Base-by-base conservation (phyloP, 306 rosid genomes). In the Hippophae gyantsensis region DNA sequence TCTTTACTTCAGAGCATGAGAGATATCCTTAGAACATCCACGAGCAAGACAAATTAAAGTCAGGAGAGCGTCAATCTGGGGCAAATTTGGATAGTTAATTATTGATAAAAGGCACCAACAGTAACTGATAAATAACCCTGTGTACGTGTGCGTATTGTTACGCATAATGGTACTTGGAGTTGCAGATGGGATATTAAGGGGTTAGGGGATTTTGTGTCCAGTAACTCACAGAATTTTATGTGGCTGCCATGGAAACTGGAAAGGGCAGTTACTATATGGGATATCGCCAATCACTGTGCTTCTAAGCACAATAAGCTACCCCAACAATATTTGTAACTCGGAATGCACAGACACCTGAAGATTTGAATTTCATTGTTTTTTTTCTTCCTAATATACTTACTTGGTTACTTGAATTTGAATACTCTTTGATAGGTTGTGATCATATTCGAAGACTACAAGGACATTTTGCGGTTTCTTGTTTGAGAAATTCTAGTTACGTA, bases 151-250 rank as follows among this genome's bases (percentile, higher is more conserved):
- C 10, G 13, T 46, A 9, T 46, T 46, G 50, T 48, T 8, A 44
- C 48, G 27, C 47, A 82, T 82, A 52, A 59, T 79, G 74, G 88
- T 82, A 65, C 80, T 82, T 32, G 93, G 93, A 42, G 84, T 81
- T 46, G 92, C 86, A 8, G 89, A 87, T 69, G 92, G 84, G 70
- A 81, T 84, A 69, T 87, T 85, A 5, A 84, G 95, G 85, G 86
- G 57, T 74, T 84, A n/a, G 89, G 92, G n/a, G 86, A 87, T 65
- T 77, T 5, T 55, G 59, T 77, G 40, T 75, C 95, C 1, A 75
- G 68, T 57, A 69, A 69, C 57, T 72, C 80, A 1, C 82, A 78
- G 65, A 70, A 73, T 58, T 85, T 74, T 18, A 18, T 10, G 83
- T 80, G 26, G 59, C 72, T n/a, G 52, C 52, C 6, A 64, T 18